Percentiles rank a stretch among this genome's conserved stretches.
phyloP scores from a whole-genome alignment of 768 basidiomycete genomes.

The Clitopilus passeckerianus region DNA sequence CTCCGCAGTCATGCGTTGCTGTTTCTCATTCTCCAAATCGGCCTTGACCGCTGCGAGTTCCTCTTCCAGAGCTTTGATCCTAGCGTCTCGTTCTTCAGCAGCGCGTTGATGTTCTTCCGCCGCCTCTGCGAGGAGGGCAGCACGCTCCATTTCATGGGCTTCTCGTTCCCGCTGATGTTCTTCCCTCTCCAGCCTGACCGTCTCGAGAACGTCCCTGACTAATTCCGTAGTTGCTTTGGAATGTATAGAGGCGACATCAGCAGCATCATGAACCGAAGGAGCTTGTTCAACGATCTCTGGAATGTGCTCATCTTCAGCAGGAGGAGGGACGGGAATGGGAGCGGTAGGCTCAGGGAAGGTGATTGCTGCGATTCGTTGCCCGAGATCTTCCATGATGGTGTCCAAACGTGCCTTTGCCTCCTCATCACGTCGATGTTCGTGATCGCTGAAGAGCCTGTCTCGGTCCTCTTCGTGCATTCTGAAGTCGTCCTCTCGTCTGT shows the following conservation, averaged over 20 bases:
- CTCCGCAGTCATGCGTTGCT: slow-evolving; percentile 52
- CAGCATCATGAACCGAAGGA: slow-evolving; percentile 17
- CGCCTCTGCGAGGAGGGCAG: slow-evolving; percentile 40
- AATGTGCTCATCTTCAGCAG: background rate
- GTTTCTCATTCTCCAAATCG: slow-evolving; percentile 62
- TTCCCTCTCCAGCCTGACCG: slow-evolving; percentile 54
- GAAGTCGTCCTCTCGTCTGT: slow-evolving; percentile 61
- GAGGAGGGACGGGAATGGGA: slow-evolving; percentile 5
- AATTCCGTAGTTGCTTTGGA: slow-evolving; percentile 52
- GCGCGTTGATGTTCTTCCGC: slow-evolving; percentile 43
- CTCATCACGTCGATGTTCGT: slow-evolving; percentile 51
- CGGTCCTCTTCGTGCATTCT: slow-evolving; percentile 61
- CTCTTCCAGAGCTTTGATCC: slow-evolving; percentile 57
- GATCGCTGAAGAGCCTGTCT: slow-evolving; percentile 53
- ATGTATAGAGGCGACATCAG: slow-evolving; percentile 31
- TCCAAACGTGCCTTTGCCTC: slow-evolving; percentile 51
- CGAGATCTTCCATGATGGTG: slow-evolving; percentile 35
- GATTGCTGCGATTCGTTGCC: slow-evolving; percentile 31
- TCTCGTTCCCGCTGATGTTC: slow-evolving; percentile 54
- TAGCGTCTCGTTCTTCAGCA: slow-evolving; percentile 45
- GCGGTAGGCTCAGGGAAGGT: slow-evolving; percentile 18
- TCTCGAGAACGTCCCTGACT: slow-evolving; percentile 53
- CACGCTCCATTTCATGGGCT: slow-evolving; percentile 47
- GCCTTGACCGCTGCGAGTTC: slow-evolving; percentile 52
- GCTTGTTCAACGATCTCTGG: slow-evolving; percentile 2